These are phyloP conservation scores for Striga hermonthica DNA, from an alignment of 305 asterid species.

Conservation along the genomic window DNA sequence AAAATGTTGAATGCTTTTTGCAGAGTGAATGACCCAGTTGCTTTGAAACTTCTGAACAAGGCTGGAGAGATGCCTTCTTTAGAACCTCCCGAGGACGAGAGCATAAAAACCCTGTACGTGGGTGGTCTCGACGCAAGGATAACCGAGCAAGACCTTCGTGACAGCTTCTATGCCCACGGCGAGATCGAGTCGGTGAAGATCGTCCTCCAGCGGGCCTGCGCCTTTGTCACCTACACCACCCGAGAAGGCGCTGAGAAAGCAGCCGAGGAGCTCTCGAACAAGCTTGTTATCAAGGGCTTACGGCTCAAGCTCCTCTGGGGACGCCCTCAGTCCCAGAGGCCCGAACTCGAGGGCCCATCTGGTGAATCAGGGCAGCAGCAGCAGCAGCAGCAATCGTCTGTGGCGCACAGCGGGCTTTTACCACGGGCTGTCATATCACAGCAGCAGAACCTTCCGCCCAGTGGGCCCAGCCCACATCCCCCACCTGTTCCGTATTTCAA, in stretches of 20 bases:
- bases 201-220: constrained; percentile 88
- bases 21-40: constrained; percentile 95
- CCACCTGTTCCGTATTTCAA: constrained; percentile 81
- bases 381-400: constrained; percentile 70
- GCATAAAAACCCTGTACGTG: constrained; percentile 88
- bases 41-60: constrained; percentile 77
- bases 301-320: constrained; percentile 95
- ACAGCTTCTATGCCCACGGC: constrained; percentile 89
- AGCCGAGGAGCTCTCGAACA: constrained; percentile 88
- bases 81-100: constrained; percentile 92
- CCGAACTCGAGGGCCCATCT: constrained; percentile 49
- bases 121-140: constrained; percentile 93
- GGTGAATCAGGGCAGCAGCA: constrained; percentile 58
- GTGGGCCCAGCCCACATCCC: constrained; percentile 43
- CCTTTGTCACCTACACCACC: constrained; percentile 83
- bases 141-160: constrained; percentile 81
- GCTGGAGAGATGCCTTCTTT: constrained; percentile 98
- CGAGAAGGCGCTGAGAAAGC: constrained; percentile 97
- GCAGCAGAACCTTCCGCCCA: constrained; percentile 57
- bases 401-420: constrained; percentile 78
- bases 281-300: constrained; percentile 78
- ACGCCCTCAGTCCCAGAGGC: constrained; percentile 66
- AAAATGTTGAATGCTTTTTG: constrained; percentile 21
- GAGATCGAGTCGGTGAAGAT: constrained; percentile 88
- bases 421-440: constrained; percentile 92